Evolutionary conservation across 2,329 filamentous ascomycete species (phyloP), one percentile per base, ranked within the genome.

Genomic region (Diaporthe helianthi): DNA sequence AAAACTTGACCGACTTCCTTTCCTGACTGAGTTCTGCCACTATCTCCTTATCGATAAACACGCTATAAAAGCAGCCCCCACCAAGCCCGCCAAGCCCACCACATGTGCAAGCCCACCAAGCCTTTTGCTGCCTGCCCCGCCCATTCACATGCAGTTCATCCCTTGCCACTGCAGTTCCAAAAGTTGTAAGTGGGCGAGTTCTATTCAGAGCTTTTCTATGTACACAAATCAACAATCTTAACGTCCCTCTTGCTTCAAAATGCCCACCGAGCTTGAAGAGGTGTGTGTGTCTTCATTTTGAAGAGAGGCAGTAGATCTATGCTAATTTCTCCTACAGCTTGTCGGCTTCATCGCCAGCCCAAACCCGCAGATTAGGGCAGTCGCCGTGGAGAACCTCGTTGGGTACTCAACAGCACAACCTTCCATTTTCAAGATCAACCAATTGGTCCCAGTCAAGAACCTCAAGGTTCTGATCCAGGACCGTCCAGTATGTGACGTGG

Each of bases 341-440:
- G 93, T 98, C 71, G 93, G 94, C 79, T 98, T 98, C 81, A 92
- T 98, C 70, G 92, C 93, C 80, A 92, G 97, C 82, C 93, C 93
- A 71, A 97, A 97, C 78, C 93, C 93, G 51, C 92, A 97, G 78
- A 93, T 98, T 73, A 90, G 96, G 75, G 90, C 93, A 78, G 86
- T 95, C 74, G 94, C 94, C 60, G 89, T 91, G 66, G 94, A 97
- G 80, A 92, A 97, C 75, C 86, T 98, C 44, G 90, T 98, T 54
- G 93, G 93, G 13, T 98, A 93, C 73, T 92, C 92, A 29, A 86
- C 89, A 13, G 82, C 86, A 1, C 87, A 97, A 73, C 91, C 92
- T 0, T 83, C 85, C 0, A 87, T 98, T 26, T 99, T 99, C 86
- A 98, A 98, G 81, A 84, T 85, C 9, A 88, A 93, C 33, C 86